These are phyloP conservation scores for Talaromyces sp. DNA, from an alignment of 2,329 filamentous ascomycete genomes.

Conservation along the genomic window DNA sequence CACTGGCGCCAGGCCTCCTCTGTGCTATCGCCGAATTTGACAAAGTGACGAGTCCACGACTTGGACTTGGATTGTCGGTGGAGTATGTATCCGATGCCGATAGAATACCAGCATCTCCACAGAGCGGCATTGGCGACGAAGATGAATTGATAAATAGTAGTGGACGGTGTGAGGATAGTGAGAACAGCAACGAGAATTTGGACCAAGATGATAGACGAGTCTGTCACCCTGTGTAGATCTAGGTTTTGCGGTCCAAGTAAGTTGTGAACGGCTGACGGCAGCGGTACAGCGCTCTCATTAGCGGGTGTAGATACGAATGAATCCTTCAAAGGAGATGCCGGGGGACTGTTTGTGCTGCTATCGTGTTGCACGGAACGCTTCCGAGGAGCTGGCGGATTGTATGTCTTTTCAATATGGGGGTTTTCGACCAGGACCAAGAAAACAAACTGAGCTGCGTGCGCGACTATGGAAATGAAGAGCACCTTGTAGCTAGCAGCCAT, in stretches of 20 bases:
- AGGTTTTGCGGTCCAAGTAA: constrained; percentile 78
- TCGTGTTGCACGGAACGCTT: constrained; percentile 43
- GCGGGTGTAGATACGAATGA: constrained; percentile 3
- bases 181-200: constrained; percentile 70
- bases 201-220: constrained; percentile 74
- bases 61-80: constrained; percentile 84
- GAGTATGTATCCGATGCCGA: constrained; percentile 81
- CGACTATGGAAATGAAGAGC: constrained; percentile 91
- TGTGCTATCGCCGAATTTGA: constrained; percentile 89
- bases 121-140: constrained; percentile 75
- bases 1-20: constrained; percentile 96
- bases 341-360: not conserved
- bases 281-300: constrained; percentile 31
- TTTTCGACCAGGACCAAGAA: constrained; percentile 92
- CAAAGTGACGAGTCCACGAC: constrained; percentile 93
- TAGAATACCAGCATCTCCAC: constrained; percentile 88
- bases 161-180: constrained; percentile 72
- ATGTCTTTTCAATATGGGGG: constrained; percentile 96
- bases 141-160: constrained; percentile 66
- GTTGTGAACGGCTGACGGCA: constrained; percentile 71
- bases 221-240: constrained; percentile 82
- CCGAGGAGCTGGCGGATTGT: constrained; percentile 78
- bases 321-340: constrained; percentile 9
- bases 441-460: constrained; percentile 88
- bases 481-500: constrained; percentile 98